Evolutionary conservation across 495 filamentous ascomycete species (phyloP).

Genomic region (Podospora didyma): DNA sequence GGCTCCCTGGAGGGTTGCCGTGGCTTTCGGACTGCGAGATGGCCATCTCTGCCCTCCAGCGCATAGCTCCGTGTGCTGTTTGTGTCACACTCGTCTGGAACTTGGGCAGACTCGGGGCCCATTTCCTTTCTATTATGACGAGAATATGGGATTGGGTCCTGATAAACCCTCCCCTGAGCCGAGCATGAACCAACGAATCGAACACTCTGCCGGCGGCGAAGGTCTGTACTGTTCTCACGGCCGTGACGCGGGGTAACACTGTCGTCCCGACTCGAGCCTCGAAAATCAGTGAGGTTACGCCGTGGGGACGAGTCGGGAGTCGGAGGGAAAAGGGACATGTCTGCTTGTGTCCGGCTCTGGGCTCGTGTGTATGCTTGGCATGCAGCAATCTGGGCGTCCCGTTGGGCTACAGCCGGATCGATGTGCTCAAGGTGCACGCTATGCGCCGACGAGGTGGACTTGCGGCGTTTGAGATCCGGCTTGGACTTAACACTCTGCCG

Average conservation of each 20-base stretch:
- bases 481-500: slow-evolving; percentile 37
- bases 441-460: slow-evolving; percentile 59
- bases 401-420: slow-evolving; percentile 51
- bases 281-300: slow-evolving; percentile 6
- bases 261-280: not conserved
- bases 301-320: slow-evolving; percentile 22
- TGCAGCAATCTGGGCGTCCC: slow-evolving; percentile 67
- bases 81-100: slow-evolving; percentile 3
- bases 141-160: not conserved
- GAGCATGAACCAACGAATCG: slow-evolving; percentile 48
- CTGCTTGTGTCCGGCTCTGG: slow-evolving; percentile 42
- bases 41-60: not conserved
- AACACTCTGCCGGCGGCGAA: slow-evolving; percentile 48
- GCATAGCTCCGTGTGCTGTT: slow-evolving; percentile 6
- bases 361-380: slow-evolving; percentile 59
- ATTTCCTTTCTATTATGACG: not conserved
- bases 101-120: not conserved
- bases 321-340: slow-evolving; percentile 31
- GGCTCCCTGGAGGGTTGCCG: slow-evolving; percentile 13
- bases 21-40: not conserved
- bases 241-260: slow-evolving; percentile 1
- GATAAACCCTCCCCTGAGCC: slow-evolving; percentile 17
- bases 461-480: slow-evolving; percentile 50
- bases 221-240: slow-evolving; percentile 11
- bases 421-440: slow-evolving; percentile 45